Evolutionary conservation across 148 eudicot genomes (phyloP).

Genomic region (Cornus controversa): DNA sequence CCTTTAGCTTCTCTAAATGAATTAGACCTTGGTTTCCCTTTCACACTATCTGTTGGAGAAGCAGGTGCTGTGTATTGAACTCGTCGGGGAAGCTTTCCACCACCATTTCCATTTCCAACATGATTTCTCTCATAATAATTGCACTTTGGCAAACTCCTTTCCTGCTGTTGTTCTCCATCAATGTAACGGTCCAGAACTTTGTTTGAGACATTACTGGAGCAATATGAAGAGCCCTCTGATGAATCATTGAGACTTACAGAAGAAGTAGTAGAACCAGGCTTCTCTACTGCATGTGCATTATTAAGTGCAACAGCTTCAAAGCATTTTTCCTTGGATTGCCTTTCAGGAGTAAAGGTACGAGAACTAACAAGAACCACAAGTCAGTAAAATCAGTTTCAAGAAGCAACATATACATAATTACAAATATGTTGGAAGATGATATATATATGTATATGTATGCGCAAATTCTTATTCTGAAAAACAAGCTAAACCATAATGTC

Average conservation of each 20-base stretch:
- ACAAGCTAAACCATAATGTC: constrained; percentile 13
- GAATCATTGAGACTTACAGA: constrained; percentile 35
- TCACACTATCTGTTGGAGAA: constrained; percentile 51
- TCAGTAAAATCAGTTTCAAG: constrained; percentile 4
- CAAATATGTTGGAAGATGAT: not conserved
- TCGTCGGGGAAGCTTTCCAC: constrained; percentile 55
- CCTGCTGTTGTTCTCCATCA: constrained; percentile 81
- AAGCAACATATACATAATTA: constrained; percentile 3
- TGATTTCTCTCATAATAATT: constrained; percentile 32
- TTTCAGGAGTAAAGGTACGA: constrained; percentile 64
- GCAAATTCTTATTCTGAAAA: not conserved
- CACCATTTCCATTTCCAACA: constrained; percentile 27
- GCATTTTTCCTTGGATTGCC: constrained; percentile 46
- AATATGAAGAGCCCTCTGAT: constrained; percentile 53
- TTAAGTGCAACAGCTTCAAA: constrained; percentile 20
- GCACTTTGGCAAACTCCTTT: constrained; percentile 21
- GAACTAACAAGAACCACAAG: constrained; percentile 28
- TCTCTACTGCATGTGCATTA: constrained; percentile 32
- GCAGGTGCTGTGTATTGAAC: constrained; percentile 49
- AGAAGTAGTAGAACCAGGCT: constrained; percentile 24
- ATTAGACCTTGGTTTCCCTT: constrained; percentile 52
- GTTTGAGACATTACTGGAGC: constrained; percentile 66
- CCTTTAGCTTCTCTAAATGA: constrained; percentile 53
- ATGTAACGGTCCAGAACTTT: constrained; percentile 82
- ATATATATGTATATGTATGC: not conserved